Conservation (phyloP, 2,329 filamentous ascomycete species). For the Botrytis squamosa region DNA sequence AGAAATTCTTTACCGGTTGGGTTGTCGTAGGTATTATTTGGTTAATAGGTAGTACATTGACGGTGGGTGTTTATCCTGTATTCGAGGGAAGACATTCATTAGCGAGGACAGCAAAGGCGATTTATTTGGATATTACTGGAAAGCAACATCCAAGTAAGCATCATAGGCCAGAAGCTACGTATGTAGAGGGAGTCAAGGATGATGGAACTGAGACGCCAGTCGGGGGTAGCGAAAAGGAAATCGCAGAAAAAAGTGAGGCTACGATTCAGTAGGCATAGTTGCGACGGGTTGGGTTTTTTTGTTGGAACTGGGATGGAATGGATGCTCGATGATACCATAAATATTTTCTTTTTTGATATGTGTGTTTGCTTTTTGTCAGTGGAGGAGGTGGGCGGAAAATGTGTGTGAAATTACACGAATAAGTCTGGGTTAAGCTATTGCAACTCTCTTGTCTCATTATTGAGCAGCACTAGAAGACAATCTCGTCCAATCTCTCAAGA, state of each 20-base stretch:
- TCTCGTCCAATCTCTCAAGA: neutral
- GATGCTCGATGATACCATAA: slow-evolving; percentile 1
- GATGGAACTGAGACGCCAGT: slow-evolving; percentile 30
- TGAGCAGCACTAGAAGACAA: neutral
- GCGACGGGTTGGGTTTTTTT: neutral
- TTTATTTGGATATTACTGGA: slow-evolving; percentile 59
- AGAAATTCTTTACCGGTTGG: slow-evolving; percentile 82
- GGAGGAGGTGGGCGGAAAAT: neutral
- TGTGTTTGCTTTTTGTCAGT: neutral
- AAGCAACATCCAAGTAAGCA: slow-evolving; percentile 36
- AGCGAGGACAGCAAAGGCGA: slow-evolving; percentile 57
- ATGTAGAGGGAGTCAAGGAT: slow-evolving; percentile 34
- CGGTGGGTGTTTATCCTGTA: slow-evolving; percentile 77
- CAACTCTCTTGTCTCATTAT: neutral
- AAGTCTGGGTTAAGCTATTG: neutral
- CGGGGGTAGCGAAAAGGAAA: slow-evolving; percentile 26
- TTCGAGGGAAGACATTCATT: slow-evolving; percentile 75
- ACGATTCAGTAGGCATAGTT: neutral
- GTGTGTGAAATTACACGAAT: no score
- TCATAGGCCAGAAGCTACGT: slow-evolving; percentile 33
- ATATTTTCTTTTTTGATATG: neutral
- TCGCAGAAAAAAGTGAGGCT: slow-evolving; percentile 18
- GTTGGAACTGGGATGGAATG: neutral
- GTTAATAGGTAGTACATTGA: slow-evolving; percentile 70
- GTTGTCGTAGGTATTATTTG: slow-evolving; percentile 74